Conservation (phyloP, 2,329 filamentous ascomycete genomes). For the Polytolypa hystricis region DNA sequence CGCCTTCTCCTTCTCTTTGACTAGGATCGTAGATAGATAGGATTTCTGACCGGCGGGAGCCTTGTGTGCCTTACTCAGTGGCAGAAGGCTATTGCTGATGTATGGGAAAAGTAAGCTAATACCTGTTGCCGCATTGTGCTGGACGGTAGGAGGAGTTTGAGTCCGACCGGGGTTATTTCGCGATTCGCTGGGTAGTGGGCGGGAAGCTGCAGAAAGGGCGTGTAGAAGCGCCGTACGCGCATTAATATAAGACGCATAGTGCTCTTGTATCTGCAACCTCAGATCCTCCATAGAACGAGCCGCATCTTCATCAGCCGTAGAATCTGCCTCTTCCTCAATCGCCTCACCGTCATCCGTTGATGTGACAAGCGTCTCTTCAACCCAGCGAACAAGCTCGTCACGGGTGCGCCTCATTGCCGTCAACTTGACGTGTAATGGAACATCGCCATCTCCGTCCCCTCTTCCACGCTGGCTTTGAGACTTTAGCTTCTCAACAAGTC, state of each 20-base stretch:
- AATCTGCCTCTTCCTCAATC: slow-evolving; percentile 17
- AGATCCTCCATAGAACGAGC: slow-evolving; percentile 21
- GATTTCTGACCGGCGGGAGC: slow-evolving; percentile 27
- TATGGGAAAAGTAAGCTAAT: slow-evolving; percentile 18
- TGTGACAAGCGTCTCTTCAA: slow-evolving; percentile 38
- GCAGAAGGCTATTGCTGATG: slow-evolving; percentile 22
- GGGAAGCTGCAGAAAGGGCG: slow-evolving; percentile 25
- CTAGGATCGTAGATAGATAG: slow-evolving; percentile 26
- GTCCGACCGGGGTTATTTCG: slow-evolving; percentile 9
- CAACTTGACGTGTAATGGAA: slow-evolving; percentile 7
- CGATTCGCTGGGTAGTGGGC: slow-evolving; percentile 19
- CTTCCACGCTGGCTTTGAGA: slow-evolving; percentile 1
- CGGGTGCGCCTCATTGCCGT: slow-evolving; percentile 33
- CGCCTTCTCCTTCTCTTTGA: slow-evolving; percentile 27
- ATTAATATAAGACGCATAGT: slow-evolving; percentile 27
- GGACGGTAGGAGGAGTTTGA: neutral
- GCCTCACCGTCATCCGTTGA: slow-evolving; percentile 21
- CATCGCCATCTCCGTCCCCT: neutral
- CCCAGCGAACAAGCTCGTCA: slow-evolving; percentile 41
- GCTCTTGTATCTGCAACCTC: slow-evolving; percentile 22
- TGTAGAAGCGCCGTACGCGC: slow-evolving; percentile 27
- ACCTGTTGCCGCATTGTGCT: slow-evolving; percentile 1
- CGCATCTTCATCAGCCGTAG: slow-evolving; percentile 18
- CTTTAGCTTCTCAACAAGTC: slow-evolving; percentile 19
- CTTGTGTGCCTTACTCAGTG: slow-evolving; percentile 26